These are phyloP conservation scores for Bullera alba DNA, from an alignment of 768 basidiomycete genomes.

Conservation along the genomic window DNA sequence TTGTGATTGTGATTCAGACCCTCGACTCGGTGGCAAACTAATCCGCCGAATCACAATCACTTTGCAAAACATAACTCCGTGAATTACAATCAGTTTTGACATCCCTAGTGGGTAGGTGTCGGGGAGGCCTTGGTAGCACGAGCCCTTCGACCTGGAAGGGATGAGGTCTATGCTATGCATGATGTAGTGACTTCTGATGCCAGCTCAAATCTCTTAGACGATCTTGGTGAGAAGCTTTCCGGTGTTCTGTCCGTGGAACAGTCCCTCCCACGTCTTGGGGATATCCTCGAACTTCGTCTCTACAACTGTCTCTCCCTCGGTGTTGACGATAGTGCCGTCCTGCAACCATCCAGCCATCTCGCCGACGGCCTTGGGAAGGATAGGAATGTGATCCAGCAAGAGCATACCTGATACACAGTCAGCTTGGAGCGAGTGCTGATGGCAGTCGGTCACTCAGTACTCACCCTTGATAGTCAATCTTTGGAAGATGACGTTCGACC, in stretches of 20 bases:
- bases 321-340: conserved; percentile 23
- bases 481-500: conserved; percentile 28
- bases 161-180: no score
- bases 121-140: no score
- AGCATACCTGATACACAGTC: conserved; percentile 15
- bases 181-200: neutral
- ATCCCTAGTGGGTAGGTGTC: no score
- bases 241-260: conserved; percentile 31
- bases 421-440: neutral
- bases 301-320: conserved; percentile 25
- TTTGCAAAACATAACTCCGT: no score
- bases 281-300: conserved; percentile 38
- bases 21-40: no score
- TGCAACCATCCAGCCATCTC: conserved; percentile 23
- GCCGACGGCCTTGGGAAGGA: conserved; percentile 5
- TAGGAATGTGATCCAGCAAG: conserved; percentile 17
- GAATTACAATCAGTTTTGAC: neutral
- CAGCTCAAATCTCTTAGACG: conserved; percentile 3
- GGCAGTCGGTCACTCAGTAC: neutral
- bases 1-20: no score
- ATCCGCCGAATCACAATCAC: no score
- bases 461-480: conserved; percentile 31
- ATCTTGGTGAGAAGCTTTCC: conserved; percentile 37
- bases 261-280: conserved; percentile 22
- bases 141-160: no score